Evolutionary conservation across 2,329 filamentous ascomycete species (phyloP).

Genomic region (Scytalidium sp.): DNA sequence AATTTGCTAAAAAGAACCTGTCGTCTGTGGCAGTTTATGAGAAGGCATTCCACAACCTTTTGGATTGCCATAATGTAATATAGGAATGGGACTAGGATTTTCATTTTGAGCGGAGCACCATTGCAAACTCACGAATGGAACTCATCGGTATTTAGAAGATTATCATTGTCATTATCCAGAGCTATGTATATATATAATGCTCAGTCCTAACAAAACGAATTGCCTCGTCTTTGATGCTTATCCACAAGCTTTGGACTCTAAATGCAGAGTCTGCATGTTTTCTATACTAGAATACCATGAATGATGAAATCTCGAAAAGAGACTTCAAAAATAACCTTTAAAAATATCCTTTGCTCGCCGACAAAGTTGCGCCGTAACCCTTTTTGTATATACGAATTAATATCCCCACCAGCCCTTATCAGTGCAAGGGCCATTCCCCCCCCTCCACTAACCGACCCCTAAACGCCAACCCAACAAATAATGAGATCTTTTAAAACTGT

Average conservation of each 20-base stretch:
- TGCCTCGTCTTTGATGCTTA: not conserved
- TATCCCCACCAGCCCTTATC: not conserved
- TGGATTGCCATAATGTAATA: not conserved
- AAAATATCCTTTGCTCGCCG: not conserved
- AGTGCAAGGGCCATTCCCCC: not conserved
- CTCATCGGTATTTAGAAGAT: not conserved
- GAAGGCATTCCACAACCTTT: not conserved
- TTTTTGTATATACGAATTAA: not conserved
- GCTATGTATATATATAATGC: not conserved
- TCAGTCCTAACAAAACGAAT: not conserved
- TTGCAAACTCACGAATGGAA: not conserved
- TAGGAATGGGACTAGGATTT: not conserved
- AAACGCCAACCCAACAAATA: not conserved
- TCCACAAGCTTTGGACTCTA: not conserved
- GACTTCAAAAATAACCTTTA: not conserved
- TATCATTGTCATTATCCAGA: not conserved
- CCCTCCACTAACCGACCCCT: not conserved
- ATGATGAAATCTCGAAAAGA: not conserved
- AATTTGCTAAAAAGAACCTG: slow-evolving; percentile 2
- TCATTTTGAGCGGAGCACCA: not conserved
- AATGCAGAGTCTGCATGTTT: not conserved
- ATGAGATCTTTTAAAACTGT: not conserved
- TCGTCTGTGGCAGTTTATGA: slow-evolving; percentile 8
- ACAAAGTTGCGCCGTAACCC: not conserved
- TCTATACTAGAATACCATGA: not conserved